These are phyloP conservation scores for Biscutella laevigata DNA, from an alignment of 441 rosid genomes.

Conservation along the genomic window DNA sequence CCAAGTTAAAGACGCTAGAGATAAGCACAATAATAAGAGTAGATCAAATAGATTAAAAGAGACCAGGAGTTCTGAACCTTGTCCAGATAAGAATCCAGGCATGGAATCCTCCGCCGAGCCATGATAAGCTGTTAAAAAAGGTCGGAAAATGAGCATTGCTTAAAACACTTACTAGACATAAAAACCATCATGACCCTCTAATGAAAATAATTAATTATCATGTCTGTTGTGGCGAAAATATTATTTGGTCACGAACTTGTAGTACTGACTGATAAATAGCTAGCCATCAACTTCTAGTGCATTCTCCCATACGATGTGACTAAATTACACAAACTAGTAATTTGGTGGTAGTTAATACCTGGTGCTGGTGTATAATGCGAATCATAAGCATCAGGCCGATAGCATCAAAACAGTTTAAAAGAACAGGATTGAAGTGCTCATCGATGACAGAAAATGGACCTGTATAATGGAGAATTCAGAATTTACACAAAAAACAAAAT, in stretches of 20 bases:
- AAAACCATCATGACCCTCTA: neutral
- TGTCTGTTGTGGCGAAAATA: neutral
- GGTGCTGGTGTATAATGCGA: conserved; percentile 92
- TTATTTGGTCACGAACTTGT: neutral
- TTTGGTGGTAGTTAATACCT: conserved; percentile 38
- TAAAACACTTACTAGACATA: neutral
- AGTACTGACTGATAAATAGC: neutral
- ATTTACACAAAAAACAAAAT: neutral
- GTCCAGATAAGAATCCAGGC: conserved; percentile 96
- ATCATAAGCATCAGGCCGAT: conserved; percentile 99
- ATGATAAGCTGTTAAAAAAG: conserved; percentile 63
- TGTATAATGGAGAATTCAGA: conserved; percentile 24
- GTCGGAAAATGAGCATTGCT: conserved; percentile 5
- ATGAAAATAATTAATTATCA: neutral
- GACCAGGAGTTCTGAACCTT: conserved; percentile 44
- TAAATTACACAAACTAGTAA: neutral
- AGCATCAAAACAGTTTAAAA: conserved; percentile 91
- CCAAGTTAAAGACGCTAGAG: conserved; percentile 8
- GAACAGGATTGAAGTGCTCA: conserved; percentile 81
- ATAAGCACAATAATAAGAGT: neutral
- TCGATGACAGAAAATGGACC: conserved; percentile 98
- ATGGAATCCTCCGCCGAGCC: conserved; percentile 92
- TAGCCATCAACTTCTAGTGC: neutral
- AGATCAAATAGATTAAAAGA: conserved; percentile 7
- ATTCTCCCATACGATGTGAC: neutral